Evolutionary conservation across 2,329 filamentous ascomycete species (phyloP), one percentile per base, ranked within the genome.

Genomic region (Botrytis sinoallii): DNA sequence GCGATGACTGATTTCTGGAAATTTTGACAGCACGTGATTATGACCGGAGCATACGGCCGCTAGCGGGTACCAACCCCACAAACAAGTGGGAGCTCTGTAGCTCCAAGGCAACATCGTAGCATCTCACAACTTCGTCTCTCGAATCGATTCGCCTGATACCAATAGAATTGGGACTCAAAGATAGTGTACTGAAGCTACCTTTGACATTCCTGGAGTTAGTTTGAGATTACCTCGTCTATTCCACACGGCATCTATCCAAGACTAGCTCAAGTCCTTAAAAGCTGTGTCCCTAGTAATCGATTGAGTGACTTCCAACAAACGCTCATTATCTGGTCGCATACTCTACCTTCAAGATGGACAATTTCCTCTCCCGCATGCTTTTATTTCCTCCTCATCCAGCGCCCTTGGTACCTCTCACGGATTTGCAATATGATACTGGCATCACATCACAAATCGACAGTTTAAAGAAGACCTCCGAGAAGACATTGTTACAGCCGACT

Each of bases 351-450:
- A 76, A 66, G 16, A 82, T 82, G 80, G 80, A 81, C 70, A 81
- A 83, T 29, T 68, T 83, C 46, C 79, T 84, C 9, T 76, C 79
- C 16, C 79, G 78, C 70, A 77, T 85, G 52, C 80, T 83, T 52
- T 79, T 82, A 14, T 84, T 85, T 48, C 83, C 84, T 32, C 79
- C 83, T 25, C 80, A 83, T 73, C 80, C 82, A 57, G 80, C 81
- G 57, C 78, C 80, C 35, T 63, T 78, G n/a, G 75, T 75, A n/a
- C 75, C 80, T 35, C 75, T 82, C 46, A 78, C 82, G 29, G 82
- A 85, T 72, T 77, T 81, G 48, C 80, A 81, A 71, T 86, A 86
- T 78, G 84, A 87, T 74, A 81, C 81, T 46, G 81, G 81, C 48
- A 83, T 85, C 67, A 81, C 78, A 65, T 77, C 81, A n/a, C 80